phyloP scores from a whole-genome alignment of 108 stramenopile genomes.

The Nannochloropsis oceanica region DNA sequence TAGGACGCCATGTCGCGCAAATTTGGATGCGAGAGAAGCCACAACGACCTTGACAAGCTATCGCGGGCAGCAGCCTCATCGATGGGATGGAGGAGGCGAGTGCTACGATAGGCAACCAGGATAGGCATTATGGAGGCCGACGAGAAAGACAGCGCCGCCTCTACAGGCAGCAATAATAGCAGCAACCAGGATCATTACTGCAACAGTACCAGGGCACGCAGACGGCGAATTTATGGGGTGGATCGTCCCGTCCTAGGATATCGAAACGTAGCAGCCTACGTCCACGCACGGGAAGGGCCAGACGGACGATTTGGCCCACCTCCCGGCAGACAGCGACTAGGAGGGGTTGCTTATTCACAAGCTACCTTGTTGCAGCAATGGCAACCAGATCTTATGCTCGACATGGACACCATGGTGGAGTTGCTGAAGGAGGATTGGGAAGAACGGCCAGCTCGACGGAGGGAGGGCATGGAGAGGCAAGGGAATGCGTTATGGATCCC shows the following conservation, averaged over 20 bases:
- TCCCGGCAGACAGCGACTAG: not conserved
- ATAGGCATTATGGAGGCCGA: no score
- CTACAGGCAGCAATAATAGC: no score
- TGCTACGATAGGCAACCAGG: no score
- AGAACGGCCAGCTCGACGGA: not conserved
- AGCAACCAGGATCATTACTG: no score
- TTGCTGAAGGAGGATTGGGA: not conserved
- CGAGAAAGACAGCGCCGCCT: no score
- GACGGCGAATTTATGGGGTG: not conserved
- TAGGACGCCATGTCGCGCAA: no score
- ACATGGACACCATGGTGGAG: not conserved
- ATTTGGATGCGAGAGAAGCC: no score
- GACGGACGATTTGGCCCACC: not conserved
- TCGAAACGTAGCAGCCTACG: not conserved
- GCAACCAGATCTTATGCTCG: not conserved
- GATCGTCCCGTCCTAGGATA: not conserved
- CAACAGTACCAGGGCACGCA: no score
- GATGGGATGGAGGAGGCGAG: no score
- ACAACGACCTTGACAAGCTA: no score
- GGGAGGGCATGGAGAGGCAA: not conserved
- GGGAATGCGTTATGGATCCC: not conserved
- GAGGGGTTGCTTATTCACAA: not conserved
- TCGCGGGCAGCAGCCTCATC: no score
- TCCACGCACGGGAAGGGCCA: not conserved
- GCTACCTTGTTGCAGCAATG: not conserved